Evolutionary conservation across 1,284 basidiomycete species (phyloP), one percentile per base, ranked within the genome.

Genomic region (Wolfiporia cocos): DNA sequence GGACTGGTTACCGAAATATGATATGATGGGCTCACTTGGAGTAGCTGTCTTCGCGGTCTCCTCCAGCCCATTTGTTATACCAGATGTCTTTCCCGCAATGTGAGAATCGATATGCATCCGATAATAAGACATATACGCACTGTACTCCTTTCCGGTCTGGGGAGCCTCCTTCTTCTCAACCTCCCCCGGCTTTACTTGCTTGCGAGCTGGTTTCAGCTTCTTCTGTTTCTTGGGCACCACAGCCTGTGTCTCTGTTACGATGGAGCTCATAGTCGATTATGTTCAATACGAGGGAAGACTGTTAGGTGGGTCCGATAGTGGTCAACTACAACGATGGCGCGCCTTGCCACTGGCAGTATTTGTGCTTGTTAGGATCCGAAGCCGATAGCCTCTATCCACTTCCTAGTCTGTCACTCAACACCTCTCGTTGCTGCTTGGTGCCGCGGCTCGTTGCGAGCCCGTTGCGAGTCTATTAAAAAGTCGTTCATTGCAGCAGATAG

Each of bases 1-100:
- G 34, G 24, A 14, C 18, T 19, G 31, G 34, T 28, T 31, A 32
- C 37, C 17, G 23, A 35, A 24, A 46, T 17, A 34, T n/a, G n/a
- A 38, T 37, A 37, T 10, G 18, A 24, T 34, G n/a, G 29, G 72
- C 84, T 46, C 55, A 92, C 86, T 89, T 92, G 34, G 91, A 93
- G 58, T 94, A 90, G 48, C 81, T 87, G 58, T 96, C 93, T 64
- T 95, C 93, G 39, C 90, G 78, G 61, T 96, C 92, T 44, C 92
- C 92, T 49, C 93, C 88, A 28, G 93, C 92, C 91, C 93, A 98
- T 69, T 98, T 98, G 66, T 98, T 96, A 66, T 98, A 98, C 95
- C 95, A 98, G 46, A 96, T 89, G 64, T 98, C 94, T 92, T 55
- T 39, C n/a, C n/a, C n/a, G n/a, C n/a, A n/a, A n/a, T n/a, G n/a